These are phyloP conservation scores for Cladophialophora yegresii DNA, from an alignment of 2,329 filamentous ascomycete species.

Conservation along the genomic window DNA sequence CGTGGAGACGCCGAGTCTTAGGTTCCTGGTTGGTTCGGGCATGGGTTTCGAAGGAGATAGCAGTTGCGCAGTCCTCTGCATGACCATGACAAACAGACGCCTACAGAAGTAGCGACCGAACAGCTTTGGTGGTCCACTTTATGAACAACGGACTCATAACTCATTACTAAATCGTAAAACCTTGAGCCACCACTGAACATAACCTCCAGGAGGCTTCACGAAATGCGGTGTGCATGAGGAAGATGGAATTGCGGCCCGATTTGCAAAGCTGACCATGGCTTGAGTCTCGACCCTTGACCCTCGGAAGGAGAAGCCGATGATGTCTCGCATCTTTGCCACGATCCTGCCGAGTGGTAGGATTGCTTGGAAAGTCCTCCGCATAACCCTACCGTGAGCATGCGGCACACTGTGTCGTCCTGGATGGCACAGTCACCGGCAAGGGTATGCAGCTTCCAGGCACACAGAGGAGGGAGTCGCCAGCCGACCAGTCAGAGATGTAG, in stretches of 20 bases:
- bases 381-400: not conserved
- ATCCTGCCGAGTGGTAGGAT: not conserved
- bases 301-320: not conserved
- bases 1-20: not conserved
- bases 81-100: not conserved
- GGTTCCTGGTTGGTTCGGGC: not conserved
- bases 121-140: not conserved
- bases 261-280: not conserved
- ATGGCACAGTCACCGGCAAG: not conserved
- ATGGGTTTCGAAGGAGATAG: not conserved
- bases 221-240: conserved; percentile 1
- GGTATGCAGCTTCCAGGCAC: not conserved
- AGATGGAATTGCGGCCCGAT: not conserved
- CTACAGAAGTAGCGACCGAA: not conserved
- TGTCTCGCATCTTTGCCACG: not conserved
- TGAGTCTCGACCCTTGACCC: not conserved
- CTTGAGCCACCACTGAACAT: not conserved
- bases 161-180: not conserved
- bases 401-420: not conserved
- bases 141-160: not conserved
- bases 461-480: not conserved
- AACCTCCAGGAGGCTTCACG: not conserved
- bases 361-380: not conserved
- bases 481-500: not conserved
- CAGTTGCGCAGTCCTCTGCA: not conserved